These are phyloP conservation scores for Gentiana dahurica DNA, from an alignment of 257 asterid genomes.

Conservation along the genomic window DNA sequence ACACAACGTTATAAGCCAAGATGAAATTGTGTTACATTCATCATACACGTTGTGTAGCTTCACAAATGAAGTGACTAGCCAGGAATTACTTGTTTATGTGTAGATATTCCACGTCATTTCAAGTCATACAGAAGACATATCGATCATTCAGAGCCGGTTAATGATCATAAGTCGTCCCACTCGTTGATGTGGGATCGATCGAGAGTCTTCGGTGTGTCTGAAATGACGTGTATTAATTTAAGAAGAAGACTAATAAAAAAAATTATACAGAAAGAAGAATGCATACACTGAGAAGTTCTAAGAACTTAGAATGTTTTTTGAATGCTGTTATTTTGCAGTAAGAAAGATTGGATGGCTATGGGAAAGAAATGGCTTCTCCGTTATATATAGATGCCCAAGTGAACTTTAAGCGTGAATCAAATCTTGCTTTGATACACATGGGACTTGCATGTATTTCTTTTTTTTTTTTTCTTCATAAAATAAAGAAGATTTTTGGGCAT, in stretches of 20 bases:
- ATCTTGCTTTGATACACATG: background rate
- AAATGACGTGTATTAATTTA: background rate
- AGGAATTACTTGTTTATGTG: no score
- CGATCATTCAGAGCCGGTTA: no score
- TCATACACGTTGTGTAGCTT: no score
- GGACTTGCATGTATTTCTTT: slow-evolving; percentile 8
- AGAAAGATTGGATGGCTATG: background rate
- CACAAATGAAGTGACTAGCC: no score
- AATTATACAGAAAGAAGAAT: no score
- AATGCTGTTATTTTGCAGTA: background rate
- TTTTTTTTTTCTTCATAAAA: background rate
- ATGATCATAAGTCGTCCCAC: no score
- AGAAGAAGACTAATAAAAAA: no score
- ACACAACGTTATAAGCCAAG: background rate
- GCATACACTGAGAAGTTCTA: background rate
- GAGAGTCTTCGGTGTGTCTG: no score
- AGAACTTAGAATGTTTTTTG: background rate
- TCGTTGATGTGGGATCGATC: no score
- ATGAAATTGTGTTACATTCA: no score
- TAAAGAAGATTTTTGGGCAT: background rate
- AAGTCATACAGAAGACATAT: background rate
- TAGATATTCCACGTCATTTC: no score
- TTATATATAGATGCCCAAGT: background rate
- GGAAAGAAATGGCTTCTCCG: background rate
- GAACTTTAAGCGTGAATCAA: background rate